These are phyloP conservation scores for Limnomonas spitsbergensis DNA, from an alignment of 139 green algal species.

Conservation along the genomic window DNA sequence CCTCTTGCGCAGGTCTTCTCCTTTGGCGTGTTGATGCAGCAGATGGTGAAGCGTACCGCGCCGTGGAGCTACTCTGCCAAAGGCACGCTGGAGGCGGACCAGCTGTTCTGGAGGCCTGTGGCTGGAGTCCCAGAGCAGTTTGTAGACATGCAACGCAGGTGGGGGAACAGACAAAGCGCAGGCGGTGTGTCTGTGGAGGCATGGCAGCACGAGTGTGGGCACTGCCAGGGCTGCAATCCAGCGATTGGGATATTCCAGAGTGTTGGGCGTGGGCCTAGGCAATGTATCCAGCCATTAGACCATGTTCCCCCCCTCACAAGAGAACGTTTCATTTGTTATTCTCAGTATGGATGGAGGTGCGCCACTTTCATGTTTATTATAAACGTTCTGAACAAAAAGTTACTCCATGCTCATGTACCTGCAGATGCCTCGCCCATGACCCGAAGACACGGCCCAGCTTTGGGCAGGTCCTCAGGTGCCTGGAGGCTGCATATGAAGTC, in stretches of 20 bases:
- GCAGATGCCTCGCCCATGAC: not conserved
- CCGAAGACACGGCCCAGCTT: not conserved
- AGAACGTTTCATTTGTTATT: no score
- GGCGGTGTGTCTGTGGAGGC: not conserved
- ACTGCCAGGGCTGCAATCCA: not conserved
- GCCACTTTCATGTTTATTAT: not conserved
- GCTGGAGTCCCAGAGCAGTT: not conserved
- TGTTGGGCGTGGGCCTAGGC: no score
- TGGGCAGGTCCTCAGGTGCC: no score
- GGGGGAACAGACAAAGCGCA: not conserved
- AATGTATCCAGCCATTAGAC: no score
- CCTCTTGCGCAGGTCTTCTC: not conserved
- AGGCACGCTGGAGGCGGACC: not conserved
- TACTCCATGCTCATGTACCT: not conserved
- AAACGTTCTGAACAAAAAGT: no score
- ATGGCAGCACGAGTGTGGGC: no score
- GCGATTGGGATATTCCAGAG: not conserved
- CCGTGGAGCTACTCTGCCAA: not conserved
- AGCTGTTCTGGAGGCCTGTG: not conserved
- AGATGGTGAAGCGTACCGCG: not conserved
- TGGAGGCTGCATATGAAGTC: no score
- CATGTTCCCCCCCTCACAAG: no score
- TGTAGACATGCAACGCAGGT: not conserved
- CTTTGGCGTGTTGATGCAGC: conserved; percentile 7
- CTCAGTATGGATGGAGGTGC: no score